Evolutionary conservation across 352 stramenopile species (phyloP), one percentile per base, ranked within the genome.

Genomic region (Pythium grandisporangium): DNA sequence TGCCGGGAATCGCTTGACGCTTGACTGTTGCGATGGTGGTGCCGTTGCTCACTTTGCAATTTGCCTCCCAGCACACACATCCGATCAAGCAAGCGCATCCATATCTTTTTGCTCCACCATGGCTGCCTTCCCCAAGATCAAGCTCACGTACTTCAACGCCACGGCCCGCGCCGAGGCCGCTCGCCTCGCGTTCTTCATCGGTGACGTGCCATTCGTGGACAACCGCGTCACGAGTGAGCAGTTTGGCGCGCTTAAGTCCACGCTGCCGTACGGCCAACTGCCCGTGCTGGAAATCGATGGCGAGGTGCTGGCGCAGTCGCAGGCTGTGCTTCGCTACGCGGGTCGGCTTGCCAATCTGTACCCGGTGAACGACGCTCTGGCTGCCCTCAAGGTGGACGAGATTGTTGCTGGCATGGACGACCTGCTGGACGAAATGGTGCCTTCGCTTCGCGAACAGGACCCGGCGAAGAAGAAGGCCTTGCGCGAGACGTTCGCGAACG

Each of bases 131-230:
- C 37, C 14, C 1, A 33, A 2, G 7, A 39, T 55, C 29, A 65
- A 46, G 47, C 40, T 73, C 34, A 60, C 57, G 24, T 73, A 73
- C 30, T 73, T 71, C 29, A 44, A 68, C 46, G 20, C 64, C 11
- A 22, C 39, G 12, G 59, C 35, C 19, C 55, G 60, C 12, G 62
- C 45, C 12, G 51, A 58, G 41, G 22, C 44, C 6, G 42, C 56
- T 20, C 55, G 59, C 14, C 20, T 67, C 8, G 57, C 57, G 25
- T 25, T 74, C 1, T 13, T 17, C 20, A 34, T 63, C 17, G 63
- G 42, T 6, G 50, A 45, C 11, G 17, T 74, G 13, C 34, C 40
- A 4, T 74, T 74, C 38, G 41, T 56, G 16, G 63, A 74, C 45
- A 50, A 69, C 12, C 56, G 60, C n/a, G 14, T 66, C 16, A 45